Evolutionary conservation across 257 asterid genomes (phyloP), one percentile per base, ranked within the genome.

Genomic region (Solanum dulcamara): DNA sequence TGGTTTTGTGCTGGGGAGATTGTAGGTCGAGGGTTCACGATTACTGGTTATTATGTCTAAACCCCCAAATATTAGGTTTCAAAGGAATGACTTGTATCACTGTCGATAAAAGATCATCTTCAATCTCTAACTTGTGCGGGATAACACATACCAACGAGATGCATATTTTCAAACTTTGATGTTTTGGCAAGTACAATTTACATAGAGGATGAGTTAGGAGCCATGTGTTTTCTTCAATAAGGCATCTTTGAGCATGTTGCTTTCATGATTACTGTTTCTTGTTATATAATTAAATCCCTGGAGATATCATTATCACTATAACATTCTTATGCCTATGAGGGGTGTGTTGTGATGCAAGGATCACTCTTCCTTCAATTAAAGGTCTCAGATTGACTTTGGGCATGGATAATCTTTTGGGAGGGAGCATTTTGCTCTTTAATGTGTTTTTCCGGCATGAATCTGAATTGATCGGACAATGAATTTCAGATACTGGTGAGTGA

Each of bases 1-100:
- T 86, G 88, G 90, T 86, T 64, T 79, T 88, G 80, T 17, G 90
- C 85, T 33, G 90, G 88, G 53, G 88, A 88, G 84, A 86, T 88
- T 51, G 62, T 86, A 22, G 90, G 88, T 13, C 83, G 87, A 13
- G 88, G 88, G 64, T 88, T 88, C 87, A 88, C 84, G 0, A 13
- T 88, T 42, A 85, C 86, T 32, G 90, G 90, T 51, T 88, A 88
- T 80, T 66, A 48, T 22, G 67, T 82, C 28, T 87, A 67, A 81
- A 74, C 6, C 81, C 83, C 40, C 42, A 46, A 46, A 30, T 42
- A 42, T 77, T 46, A 77, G 60, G 62, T 46, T 44, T 77, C 82
- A 28, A 77, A 44, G 82, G 5, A 77, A 42, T 74, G 81, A 44
- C 8, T 75, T 24, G 11, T 26, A 26, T 77, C 62, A 77, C 18